Percentiles rank a stretch among this genome's conserved stretches.
Evolutionary conservation across 495 filamentous ascomycete species (phyloP).

Genomic region (Penicillium lividum): DNA sequence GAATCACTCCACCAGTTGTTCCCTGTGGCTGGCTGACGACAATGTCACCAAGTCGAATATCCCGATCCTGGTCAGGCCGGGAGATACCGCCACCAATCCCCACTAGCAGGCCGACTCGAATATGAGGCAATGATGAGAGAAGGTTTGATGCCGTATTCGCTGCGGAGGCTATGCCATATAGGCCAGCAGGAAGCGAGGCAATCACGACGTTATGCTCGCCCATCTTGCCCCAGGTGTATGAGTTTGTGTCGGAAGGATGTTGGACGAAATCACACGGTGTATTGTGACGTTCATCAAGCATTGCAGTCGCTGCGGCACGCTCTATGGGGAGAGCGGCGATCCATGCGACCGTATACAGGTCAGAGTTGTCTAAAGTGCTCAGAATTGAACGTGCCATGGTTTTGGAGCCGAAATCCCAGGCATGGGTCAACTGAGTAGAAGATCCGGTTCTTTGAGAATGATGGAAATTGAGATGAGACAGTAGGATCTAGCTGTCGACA

Average conservation of each 20-base stretch:
- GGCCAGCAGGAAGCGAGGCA: constrained; percentile 8
- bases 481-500: too few relatives aligned
- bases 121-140: constrained; percentile 15
- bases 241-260: background rate
- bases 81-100: constrained; percentile 30
- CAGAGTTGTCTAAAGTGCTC: too few relatives aligned
- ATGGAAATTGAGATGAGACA: too few relatives aligned
- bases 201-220: constrained; percentile 35
- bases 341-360: background rate
- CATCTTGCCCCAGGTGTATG: constrained; percentile 33
- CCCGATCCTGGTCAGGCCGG: constrained; percentile 13
- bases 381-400: too few relatives aligned
- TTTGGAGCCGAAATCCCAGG: too few relatives aligned
- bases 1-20: constrained; percentile 17
- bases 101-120: constrained; percentile 25
- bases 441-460: too few relatives aligned
- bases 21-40: constrained; percentile 21
- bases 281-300: background rate
- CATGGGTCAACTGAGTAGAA: too few relatives aligned
- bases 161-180: constrained; percentile 1
- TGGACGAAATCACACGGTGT: constrained; percentile 3
- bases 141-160: constrained; percentile 31
- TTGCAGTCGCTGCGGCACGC: background rate
- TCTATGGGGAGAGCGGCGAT: background rate
- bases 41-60: constrained; percentile 30